Percentiles rank a stretch among this genome's conserved stretches.
phyloP scores from a whole-genome alignment of 495 filamentous ascomycete genomes.

The Xanthoparmelia taractica region DNA sequence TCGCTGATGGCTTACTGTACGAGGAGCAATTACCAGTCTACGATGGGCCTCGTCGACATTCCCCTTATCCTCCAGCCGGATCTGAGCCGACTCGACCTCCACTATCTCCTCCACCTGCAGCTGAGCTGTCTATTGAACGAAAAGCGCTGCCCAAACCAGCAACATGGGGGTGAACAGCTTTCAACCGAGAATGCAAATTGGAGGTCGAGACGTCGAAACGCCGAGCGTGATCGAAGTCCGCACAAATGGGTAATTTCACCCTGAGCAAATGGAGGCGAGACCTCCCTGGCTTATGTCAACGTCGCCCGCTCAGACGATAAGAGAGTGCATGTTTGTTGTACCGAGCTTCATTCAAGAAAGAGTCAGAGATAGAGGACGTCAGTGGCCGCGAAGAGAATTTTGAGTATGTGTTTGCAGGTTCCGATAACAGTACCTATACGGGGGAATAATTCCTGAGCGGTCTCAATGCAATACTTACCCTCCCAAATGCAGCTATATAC shows the following conservation, averaged over 20 bases:
- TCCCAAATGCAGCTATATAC: neutral
- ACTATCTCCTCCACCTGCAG: neutral
- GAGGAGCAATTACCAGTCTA: neutral
- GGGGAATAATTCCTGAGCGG: neutral
- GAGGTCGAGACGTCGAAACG: neutral
- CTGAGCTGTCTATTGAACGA: neutral
- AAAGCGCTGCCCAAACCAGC: constrained; percentile 1
- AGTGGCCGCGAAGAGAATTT: neutral
- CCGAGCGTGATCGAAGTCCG: neutral
- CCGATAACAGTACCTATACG: neutral
- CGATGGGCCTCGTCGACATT: neutral
- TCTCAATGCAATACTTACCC: neutral
- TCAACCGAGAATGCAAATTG: neutral
- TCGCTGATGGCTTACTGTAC: constrained; percentile 3
- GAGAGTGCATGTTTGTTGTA: neutral
- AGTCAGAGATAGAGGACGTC: neutral
- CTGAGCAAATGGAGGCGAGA: neutral
- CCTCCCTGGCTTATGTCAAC: neutral
- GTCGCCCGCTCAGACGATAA: neutral
- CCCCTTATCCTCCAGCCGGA: neutral
- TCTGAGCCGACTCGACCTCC: neutral
- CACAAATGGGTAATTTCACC: neutral
- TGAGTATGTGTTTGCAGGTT: neutral
- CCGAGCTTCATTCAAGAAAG: neutral
- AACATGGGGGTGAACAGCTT: neutral